Evolutionary conservation across 148 eudicot species (phyloP).

Genomic region (Bassia scoparia): DNA sequence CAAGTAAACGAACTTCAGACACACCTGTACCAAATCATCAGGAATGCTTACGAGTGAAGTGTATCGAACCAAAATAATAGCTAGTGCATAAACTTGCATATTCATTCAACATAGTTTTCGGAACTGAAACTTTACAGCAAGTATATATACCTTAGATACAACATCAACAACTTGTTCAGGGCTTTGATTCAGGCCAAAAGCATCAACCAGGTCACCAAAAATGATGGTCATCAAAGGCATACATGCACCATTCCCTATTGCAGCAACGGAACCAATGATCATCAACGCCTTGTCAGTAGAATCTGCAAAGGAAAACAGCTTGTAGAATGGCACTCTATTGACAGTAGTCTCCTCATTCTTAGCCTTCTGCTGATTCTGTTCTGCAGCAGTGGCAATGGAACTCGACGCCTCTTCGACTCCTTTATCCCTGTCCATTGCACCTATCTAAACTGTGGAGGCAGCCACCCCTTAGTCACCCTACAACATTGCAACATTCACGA

Average conservation of each 20-base stretch:
- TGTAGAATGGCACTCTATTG: slow-evolving; percentile 45
- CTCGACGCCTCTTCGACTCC: not conserved
- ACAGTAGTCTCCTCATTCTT: slow-evolving; percentile 13
- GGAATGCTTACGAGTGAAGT: too few relatives aligned
- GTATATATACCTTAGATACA: slow-evolving; percentile 49
- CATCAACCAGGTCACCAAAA: slow-evolving; percentile 48
- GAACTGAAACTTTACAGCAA: too few relatives aligned
- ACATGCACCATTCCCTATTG: slow-evolving; percentile 50
- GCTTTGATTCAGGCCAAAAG: slow-evolving; percentile 52
- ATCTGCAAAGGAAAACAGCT: slow-evolving; percentile 61
- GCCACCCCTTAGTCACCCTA: too few relatives aligned
- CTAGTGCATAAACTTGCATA: too few relatives aligned
- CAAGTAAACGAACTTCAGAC: slow-evolving; percentile 53
- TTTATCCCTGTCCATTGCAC: not conserved
- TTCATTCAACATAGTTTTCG: too few relatives aligned
- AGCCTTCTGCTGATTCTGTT: not conserved
- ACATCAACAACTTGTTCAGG: slow-evolving; percentile 27
- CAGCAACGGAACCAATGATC: slow-evolving; percentile 56
- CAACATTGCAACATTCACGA: too few relatives aligned
- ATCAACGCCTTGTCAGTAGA: slow-evolving; percentile 46
- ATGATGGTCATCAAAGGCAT: slow-evolving; percentile 60
- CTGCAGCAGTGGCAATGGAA: not conserved
- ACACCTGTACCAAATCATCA: slow-evolving; percentile 27
- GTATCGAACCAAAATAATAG: too few relatives aligned
- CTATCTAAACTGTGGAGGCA: too few relatives aligned